Conservation (phyloP, 2,329 filamentous ascomycete genomes). For the Epichloe gansuensis region DNA sequence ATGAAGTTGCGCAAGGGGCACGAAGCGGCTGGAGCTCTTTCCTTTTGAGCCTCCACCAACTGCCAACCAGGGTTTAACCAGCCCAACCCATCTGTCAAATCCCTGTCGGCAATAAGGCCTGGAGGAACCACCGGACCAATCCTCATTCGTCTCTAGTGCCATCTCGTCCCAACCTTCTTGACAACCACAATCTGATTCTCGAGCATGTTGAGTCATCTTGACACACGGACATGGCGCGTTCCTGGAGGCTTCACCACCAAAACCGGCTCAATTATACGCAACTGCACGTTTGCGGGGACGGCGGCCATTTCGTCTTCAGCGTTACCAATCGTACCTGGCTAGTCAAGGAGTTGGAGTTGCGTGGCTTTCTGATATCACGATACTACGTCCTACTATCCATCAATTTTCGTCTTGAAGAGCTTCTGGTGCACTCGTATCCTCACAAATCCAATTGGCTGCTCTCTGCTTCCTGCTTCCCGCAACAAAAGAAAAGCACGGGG, state of each 20-base stretch:
- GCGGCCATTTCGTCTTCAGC: not conserved
- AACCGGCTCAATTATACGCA: no score
- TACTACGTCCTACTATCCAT: not conserved
- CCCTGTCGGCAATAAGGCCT: not conserved
- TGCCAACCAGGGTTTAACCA: not conserved
- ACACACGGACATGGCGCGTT: conserved; percentile 2
- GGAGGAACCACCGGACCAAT: not conserved
- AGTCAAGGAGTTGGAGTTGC: not conserved
- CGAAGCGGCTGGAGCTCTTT: conserved; percentile 5
- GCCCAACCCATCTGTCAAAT: not conserved
- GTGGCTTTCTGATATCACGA: not conserved
- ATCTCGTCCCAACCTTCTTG: not conserved
- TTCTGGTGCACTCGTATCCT: not conserved
- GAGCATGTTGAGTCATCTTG: not conserved
- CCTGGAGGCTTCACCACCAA: conserved; percentile 1
- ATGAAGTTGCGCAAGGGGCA: conserved; percentile 8
- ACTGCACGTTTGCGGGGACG: not conserved
- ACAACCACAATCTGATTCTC: not conserved
- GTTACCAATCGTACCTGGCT: not conserved
- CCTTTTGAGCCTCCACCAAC: conserved; percentile 5
- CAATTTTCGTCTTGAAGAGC: not conserved
- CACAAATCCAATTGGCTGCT: not conserved
- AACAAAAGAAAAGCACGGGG: not conserved
- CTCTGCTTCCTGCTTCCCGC: not conserved
- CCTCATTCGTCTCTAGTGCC: not conserved